Conservation (phyloP, 164 flowering plant genomes). For the Aristolochia contorta region DNA sequence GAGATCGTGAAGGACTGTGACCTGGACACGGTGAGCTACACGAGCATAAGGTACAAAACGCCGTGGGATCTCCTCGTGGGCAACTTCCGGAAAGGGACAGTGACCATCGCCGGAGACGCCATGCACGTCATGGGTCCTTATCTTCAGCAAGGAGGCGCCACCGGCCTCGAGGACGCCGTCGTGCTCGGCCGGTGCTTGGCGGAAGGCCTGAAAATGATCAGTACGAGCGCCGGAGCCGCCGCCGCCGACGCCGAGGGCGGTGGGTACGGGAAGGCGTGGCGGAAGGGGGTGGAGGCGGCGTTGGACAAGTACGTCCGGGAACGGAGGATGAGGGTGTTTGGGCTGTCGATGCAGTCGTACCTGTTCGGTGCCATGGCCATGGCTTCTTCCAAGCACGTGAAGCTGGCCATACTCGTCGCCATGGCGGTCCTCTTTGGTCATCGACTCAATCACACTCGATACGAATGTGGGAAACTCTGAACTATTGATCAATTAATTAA, state of each 20-base stretch:
- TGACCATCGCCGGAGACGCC: slow-evolving; percentile 32
- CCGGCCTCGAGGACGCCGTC: slow-evolving; percentile 32
- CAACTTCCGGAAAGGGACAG: slow-evolving; percentile 18
- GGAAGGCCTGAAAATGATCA: not conserved
- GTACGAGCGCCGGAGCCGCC: no score
- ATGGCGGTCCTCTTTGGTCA: slow-evolving; percentile 12
- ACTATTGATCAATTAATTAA: no score
- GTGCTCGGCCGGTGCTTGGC: slow-evolving; percentile 29
- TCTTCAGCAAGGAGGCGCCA: slow-evolving; percentile 31
- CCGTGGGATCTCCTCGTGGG: slow-evolving; percentile 22
- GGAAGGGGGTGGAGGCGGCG: slow-evolving; percentile 11
- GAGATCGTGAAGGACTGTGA: slow-evolving; percentile 19
- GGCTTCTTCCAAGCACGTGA: slow-evolving; percentile 3
- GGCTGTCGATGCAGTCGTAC: slow-evolving; percentile 15
- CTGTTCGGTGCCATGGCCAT: slow-evolving; percentile 12
- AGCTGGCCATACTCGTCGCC: slow-evolving; percentile 8
- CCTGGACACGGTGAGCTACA: slow-evolving; percentile 9
- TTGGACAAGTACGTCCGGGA: slow-evolving; percentile 21
- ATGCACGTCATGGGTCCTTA: slow-evolving; percentile 39
- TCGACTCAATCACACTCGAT: slow-evolving; percentile 9
- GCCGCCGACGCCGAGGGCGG: not conserved
- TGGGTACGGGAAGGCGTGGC: not conserved
- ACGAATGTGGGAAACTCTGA: slow-evolving; percentile 27
- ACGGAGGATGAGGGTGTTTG: slow-evolving; percentile 19
- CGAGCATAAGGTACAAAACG: slow-evolving; percentile 16